Percentiles rank a stretch among this genome's conserved stretches.
Conservation (phyloP, 2,329 filamentous ascomycete genomes). For the Leptographium procerum region DNA sequence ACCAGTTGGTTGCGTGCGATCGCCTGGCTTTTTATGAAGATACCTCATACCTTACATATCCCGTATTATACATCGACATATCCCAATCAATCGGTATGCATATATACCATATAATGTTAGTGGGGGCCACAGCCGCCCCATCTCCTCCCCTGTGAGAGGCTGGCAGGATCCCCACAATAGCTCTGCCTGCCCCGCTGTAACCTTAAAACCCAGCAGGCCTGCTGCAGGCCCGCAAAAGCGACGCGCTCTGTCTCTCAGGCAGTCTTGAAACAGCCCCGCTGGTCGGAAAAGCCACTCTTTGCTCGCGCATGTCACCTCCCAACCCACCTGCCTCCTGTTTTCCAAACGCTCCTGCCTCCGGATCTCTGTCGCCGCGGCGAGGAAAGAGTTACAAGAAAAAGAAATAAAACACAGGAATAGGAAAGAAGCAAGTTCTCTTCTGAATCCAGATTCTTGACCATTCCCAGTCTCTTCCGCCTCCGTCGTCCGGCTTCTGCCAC, state of each 20-base stretch:
- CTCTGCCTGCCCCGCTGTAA: conserved; percentile 3
- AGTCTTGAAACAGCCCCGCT: conserved; percentile 12
- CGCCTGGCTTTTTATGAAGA: too few species aligned
- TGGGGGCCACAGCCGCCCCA: not conserved
- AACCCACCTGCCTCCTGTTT: not conserved
- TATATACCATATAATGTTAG: not conserved
- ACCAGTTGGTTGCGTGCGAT: too few species aligned
- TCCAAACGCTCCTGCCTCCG: not conserved
- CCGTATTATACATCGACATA: not conserved
- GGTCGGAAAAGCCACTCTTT: not conserved
- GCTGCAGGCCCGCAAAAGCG: not conserved
- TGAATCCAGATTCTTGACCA: too few species aligned
- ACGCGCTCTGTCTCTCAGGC: not conserved
- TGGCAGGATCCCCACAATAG: conserved; percentile 1
- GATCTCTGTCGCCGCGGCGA: not conserved
- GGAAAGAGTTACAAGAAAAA: not conserved
- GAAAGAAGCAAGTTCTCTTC: too few species aligned
- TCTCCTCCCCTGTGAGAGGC: not conserved
- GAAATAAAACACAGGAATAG: too few species aligned
- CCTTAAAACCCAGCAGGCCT: not conserved
- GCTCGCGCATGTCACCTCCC: not conserved
- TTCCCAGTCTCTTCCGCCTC: not conserved
- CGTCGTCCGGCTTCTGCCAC: not conserved
- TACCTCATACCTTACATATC: too few species aligned
- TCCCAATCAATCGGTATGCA: not conserved